Percentiles rank a stretch among this genome's conserved stretches.
These are phyloP conservation scores for Corymbia maculata DNA, from an alignment of 345 rosid species.

Conservation along the genomic window DNA sequence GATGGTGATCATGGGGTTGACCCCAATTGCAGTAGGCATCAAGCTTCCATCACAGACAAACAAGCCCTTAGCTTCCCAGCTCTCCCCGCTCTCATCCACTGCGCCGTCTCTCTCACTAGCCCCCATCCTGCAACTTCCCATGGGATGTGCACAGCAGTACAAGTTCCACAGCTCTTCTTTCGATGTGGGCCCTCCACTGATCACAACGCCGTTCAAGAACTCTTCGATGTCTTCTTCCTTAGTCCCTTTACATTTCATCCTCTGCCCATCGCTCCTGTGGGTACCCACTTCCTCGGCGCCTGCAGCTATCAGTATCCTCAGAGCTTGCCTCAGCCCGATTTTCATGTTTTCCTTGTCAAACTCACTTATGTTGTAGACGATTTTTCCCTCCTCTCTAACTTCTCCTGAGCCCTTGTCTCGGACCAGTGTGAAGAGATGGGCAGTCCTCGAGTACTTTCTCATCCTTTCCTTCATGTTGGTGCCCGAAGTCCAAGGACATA, in stretches of 20 bases:
- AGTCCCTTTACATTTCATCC: constrained; percentile 1
- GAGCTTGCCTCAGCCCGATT: not conserved
- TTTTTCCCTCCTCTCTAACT: constrained; percentile 2
- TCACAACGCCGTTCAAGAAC: not conserved
- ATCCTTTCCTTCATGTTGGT: constrained; percentile 2
- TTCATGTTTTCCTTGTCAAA: constrained; percentile 1
- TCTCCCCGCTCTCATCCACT: constrained; percentile 1
- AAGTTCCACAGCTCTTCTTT: not conserved
- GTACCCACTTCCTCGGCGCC: constrained; percentile 7
- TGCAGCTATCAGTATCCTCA: constrained; percentile 3
- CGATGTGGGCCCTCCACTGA: not conserved
- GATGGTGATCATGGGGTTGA: constrained; percentile 8
- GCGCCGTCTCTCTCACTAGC: not conserved
- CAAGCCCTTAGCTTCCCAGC: constrained; percentile 6
- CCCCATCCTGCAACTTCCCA: constrained; percentile 12
- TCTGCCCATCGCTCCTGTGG: constrained; percentile 7
- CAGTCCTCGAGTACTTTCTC: constrained; percentile 2
- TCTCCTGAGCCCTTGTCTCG: constrained; percentile 4
- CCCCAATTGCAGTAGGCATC: constrained; percentile 3
- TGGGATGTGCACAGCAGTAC: constrained; percentile 2
- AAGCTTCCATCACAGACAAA: constrained; percentile 6
- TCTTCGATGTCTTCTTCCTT: not conserved
- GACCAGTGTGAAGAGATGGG: not conserved
- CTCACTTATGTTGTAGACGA: not conserved
- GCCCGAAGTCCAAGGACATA: constrained; percentile 5